These are phyloP conservation scores for Skeletonema tropicum DNA, from an alignment of 108 stramenopile species.

Conservation along the genomic window DNA sequence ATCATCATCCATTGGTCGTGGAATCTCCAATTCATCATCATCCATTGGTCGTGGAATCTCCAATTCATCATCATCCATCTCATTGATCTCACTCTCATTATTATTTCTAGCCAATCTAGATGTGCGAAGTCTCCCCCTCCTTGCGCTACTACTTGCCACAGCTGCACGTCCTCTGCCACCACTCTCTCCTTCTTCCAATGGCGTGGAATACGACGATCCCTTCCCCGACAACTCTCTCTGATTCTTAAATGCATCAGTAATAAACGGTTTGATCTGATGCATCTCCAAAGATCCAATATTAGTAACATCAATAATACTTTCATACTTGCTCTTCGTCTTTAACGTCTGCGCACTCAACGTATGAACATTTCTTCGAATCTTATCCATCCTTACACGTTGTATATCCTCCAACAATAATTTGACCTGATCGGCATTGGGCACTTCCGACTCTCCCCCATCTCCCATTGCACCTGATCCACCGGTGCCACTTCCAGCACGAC, in stretches of 20 bases:
- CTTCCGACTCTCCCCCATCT: constrained; percentile 25
- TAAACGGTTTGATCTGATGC: constrained; percentile 68
- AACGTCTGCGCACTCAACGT: constrained; percentile 54
- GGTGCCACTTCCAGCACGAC: constrained; percentile 28
- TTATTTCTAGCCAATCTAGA: constrained; percentile 10
- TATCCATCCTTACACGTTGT: constrained; percentile 68
- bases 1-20: constrained; percentile 17
- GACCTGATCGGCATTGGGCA: constrained; percentile 46
- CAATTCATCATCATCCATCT: constrained; percentile 16
- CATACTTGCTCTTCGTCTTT: constrained; percentile 19
- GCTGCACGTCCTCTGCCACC: background rate
- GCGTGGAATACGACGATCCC: constrained; percentile 34
- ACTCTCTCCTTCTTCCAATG: constrained; percentile 2
- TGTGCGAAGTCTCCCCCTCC: constrained; percentile 15
- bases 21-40: constrained; percentile 22
- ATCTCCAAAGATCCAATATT: constrained; percentile 82
- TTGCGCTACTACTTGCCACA: constrained; percentile 3
- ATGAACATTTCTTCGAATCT: constrained; percentile 80
- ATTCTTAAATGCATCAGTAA: constrained; percentile 52
- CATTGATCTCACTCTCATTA: background rate
- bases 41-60: constrained; percentile 21
- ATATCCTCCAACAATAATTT: constrained; percentile 74
- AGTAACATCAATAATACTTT: constrained; percentile 60
- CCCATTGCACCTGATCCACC: constrained; percentile 27
- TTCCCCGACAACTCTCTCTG: constrained; percentile 48